Evolutionary conservation across 2,329 filamentous ascomycete genomes (phyloP).

Genomic region (Trichoderma sp.): DNA sequence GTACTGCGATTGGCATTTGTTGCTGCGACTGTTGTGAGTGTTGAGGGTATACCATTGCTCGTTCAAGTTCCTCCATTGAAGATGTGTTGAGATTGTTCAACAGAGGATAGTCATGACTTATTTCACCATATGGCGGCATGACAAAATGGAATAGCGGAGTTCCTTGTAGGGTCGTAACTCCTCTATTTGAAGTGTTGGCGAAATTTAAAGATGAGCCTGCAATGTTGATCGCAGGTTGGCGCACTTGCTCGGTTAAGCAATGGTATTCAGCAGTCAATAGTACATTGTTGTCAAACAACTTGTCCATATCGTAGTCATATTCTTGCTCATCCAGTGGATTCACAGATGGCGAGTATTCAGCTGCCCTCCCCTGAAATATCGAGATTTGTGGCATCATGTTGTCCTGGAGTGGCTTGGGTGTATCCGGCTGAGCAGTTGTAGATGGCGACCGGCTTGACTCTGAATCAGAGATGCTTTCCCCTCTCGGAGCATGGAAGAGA

Average conservation of each 20-base stretch:
- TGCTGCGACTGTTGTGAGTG: conserved; percentile 48
- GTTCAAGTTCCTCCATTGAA: conserved; percentile 47
- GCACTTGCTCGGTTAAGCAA: conserved; percentile 49
- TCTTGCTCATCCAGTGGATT: conserved; percentile 57
- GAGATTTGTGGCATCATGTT: conserved; percentile 44
- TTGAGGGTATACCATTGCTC: conserved; percentile 28
- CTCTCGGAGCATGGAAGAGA: conserved; percentile 55
- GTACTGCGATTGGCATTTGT: conserved; percentile 41
- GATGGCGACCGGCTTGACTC: conserved; percentile 60
- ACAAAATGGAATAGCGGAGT: conserved; percentile 56
- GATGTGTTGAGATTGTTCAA: conserved; percentile 50
- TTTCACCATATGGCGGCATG: conserved; percentile 53
- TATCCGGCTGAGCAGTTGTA: conserved; percentile 56
- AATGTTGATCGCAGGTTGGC: conserved; percentile 51
- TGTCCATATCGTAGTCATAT: conserved; percentile 45
- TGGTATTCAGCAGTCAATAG: conserved; percentile 52
- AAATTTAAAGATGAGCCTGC: conserved; percentile 52
- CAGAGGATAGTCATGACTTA: conserved; percentile 50
- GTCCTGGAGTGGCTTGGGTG: conserved; percentile 53
- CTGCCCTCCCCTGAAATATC: conserved; percentile 41
- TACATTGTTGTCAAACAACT: conserved; percentile 43
- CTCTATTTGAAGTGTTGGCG: conserved; percentile 57
- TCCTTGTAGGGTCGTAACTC: conserved; percentile 60
- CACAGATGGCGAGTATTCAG: conserved; percentile 58
- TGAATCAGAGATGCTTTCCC: conserved; percentile 59